Base-by-base conservation (phyloP, 2,329 filamentous ascomycete species). In the Fusarium buharicum region DNA sequence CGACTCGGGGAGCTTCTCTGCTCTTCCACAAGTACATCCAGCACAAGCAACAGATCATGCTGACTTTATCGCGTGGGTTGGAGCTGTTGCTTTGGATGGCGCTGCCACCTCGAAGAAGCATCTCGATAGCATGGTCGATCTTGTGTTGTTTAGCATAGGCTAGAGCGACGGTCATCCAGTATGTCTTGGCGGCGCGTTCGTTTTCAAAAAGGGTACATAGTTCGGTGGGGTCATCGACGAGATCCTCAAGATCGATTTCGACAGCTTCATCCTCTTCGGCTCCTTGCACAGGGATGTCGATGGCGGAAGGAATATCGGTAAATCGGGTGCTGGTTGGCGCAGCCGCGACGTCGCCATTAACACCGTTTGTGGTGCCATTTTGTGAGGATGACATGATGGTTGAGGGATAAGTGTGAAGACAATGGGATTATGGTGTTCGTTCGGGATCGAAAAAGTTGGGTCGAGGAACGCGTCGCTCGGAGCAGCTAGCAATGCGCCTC, bases 91-190 rank as follows among this genome's bases (percentile, higher is more conserved):
- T 84, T 70, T 92, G 87, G 68, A 87, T 83, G 61, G 90, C 91
- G 59, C 85, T 84, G 68, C 92, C 82, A 44, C 91, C 92, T 70
- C 91, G 90, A 45, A 88, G 86, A 67, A 90, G 79, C 80, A 89
- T 88, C 75, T 90, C 87, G 69, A 90, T 89, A 55, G 87, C 86
- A 78, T 95, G 91, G 73, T 97, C 93, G 61, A 95, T 86, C 79
- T 96, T 96, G 73, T 90, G 89, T 79, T 97, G 92, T 79, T 98
- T 99, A 36, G 95, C 94, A 73, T 99, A 99, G 43, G 94, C 94
- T 56, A 98, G 84, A 37, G 96, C 91, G 66, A 98, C 95, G n/a
- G 92, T 94, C 83, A 99, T 94, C 96, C 96, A 99, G 69, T 96
- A 96, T 48, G 89, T 92, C 71, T 94, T 93, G 33, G 92, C 90